A percentile compares a stretch with the other conserved stretches of the same genome.
Conservation (phyloP, 306 rosid genomes). For the Acacia crassicarpa region DNA sequence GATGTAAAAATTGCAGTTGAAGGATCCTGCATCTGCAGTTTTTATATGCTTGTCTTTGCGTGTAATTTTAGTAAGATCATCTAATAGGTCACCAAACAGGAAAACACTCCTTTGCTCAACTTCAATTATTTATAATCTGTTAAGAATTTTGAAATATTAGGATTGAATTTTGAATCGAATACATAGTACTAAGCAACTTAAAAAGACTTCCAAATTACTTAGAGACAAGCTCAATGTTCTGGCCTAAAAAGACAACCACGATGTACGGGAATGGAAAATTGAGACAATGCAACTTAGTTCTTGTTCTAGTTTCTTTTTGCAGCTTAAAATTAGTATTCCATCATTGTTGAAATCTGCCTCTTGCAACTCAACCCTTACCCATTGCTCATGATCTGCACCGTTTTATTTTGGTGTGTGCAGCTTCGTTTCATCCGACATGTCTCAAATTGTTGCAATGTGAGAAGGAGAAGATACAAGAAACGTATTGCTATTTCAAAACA, state of each 20-base stretch:
- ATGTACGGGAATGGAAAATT: background rate
- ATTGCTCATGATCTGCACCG: conserved; percentile 2
- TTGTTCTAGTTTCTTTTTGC: conserved; percentile 1
- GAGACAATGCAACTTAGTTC: conserved; percentile 6
- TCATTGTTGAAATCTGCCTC: conserved; percentile 19
- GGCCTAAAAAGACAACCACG: background rate
- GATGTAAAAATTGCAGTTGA: background rate
- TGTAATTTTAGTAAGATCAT: background rate
- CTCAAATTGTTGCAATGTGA: conserved; percentile 49
- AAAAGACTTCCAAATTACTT: background rate
- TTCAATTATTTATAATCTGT: conserved; percentile 3
- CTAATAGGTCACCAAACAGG: background rate
- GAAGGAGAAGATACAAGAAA: conserved; percentile 49
- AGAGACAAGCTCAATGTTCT: background rate
- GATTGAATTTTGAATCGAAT: background rate
- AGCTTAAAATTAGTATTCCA: conserved; percentile 12
- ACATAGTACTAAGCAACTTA: background rate
- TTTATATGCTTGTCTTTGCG: background rate
- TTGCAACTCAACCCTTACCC: background rate
- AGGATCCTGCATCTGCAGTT: background rate
- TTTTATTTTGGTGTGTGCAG: conserved; percentile 47
- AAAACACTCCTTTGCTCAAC: background rate
- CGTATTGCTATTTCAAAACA: conserved; percentile 30
- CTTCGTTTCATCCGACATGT: conserved; percentile 72
- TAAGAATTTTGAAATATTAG: background rate